phyloP scores from a whole-genome alignment of 2,329 filamentous ascomycete species.

The Cytospora paraplurivora region DNA sequence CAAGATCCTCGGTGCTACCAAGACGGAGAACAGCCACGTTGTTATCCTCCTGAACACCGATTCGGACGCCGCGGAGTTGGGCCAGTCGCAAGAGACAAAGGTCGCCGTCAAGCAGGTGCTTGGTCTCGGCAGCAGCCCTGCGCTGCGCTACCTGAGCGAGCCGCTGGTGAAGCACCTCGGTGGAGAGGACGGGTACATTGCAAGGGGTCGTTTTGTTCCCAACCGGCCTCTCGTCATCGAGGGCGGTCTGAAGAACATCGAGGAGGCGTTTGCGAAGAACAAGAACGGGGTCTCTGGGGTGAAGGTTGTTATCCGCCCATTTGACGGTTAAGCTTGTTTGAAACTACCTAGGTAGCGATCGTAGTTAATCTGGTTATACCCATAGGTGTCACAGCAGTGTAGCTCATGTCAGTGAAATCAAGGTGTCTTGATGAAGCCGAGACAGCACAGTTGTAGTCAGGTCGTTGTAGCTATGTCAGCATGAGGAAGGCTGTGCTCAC shows the following conservation, averaged over 20 bases:
- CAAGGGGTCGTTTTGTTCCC: constrained; percentile 36
- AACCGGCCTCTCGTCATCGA: constrained; percentile 35
- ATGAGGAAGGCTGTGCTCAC: no score
- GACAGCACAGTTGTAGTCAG: no score
- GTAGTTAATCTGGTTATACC: neutral
- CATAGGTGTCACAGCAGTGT: no score
- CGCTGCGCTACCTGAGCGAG: constrained; percentile 37
- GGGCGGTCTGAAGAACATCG: constrained; percentile 36
- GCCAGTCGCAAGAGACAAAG: constrained; percentile 23
- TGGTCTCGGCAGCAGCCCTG: constrained; percentile 34
- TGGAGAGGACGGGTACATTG: constrained; percentile 38
- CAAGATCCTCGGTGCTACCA: constrained; percentile 32
- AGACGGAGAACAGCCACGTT: constrained; percentile 30
- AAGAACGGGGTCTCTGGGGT: constrained; percentile 35
- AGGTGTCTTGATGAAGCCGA: no score
- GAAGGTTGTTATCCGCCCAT: constrained; percentile 34
- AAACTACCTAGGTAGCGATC: neutral
- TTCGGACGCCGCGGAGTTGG: constrained; percentile 29
- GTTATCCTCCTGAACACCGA: constrained; percentile 27
- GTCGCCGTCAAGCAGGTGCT: constrained; percentile 19
- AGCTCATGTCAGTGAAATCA: no score
- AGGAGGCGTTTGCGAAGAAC: constrained; percentile 34
- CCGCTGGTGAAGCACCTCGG: constrained; percentile 35
- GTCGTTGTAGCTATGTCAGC: no score
- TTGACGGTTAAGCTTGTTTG: constrained; percentile 4